A percentile compares a stretch with the other conserved stretches of the same genome.
phyloP scores from a whole-genome alignment of 2,329 filamentous ascomycete species.

The Scedosporium dehoogii region DNA sequence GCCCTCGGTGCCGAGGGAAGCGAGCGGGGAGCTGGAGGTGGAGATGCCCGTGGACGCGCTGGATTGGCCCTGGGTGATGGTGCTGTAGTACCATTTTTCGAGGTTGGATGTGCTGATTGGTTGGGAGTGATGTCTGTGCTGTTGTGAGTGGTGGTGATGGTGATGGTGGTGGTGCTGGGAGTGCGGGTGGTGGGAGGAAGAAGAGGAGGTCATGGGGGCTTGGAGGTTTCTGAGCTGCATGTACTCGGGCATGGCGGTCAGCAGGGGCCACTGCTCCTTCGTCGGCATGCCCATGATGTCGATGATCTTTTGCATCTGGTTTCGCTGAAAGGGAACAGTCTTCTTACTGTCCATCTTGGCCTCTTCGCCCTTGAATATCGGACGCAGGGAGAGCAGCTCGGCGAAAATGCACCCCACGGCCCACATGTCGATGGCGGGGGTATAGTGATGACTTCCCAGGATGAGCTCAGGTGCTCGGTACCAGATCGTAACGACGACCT shows the following conservation, averaged over 20 bases:
- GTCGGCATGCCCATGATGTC: slow-evolving; percentile 89
- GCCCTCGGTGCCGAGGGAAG: slow-evolving; percentile 63
- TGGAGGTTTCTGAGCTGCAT: slow-evolving; percentile 53
- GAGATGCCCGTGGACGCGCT: slow-evolving; percentile 36
- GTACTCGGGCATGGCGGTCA: slow-evolving; percentile 82
- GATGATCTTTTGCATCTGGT: slow-evolving; percentile 98
- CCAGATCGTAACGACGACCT: slow-evolving; percentile 99
- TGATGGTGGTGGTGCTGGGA: slow-evolving; percentile 31
- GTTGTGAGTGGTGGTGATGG: slow-evolving; percentile 31
- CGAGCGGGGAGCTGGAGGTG: slow-evolving; percentile 29
- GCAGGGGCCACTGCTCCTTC: slow-evolving; percentile 79
- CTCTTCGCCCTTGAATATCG: slow-evolving; percentile 97
- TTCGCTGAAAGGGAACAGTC: slow-evolving; percentile 90
- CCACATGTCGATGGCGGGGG: slow-evolving; percentile 94
- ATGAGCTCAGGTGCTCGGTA: slow-evolving; percentile 92
- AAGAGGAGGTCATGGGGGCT: slow-evolving; percentile 26
- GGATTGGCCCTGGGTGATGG: slow-evolving; percentile 48
- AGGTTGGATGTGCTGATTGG: slow-evolving; percentile 37
- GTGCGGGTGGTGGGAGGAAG: slow-evolving; percentile 25
- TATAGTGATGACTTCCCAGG: slow-evolving; percentile 90
- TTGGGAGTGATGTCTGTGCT: slow-evolving; percentile 19
- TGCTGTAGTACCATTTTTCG: slow-evolving; percentile 72
- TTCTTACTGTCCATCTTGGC: slow-evolving; percentile 99
- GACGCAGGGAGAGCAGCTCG: slow-evolving; percentile 77
- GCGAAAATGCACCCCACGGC: slow-evolving; percentile 97